Base-by-base conservation (phyloP, 2,329 filamentous ascomycete species). In the Diaporthe eres region DNA sequence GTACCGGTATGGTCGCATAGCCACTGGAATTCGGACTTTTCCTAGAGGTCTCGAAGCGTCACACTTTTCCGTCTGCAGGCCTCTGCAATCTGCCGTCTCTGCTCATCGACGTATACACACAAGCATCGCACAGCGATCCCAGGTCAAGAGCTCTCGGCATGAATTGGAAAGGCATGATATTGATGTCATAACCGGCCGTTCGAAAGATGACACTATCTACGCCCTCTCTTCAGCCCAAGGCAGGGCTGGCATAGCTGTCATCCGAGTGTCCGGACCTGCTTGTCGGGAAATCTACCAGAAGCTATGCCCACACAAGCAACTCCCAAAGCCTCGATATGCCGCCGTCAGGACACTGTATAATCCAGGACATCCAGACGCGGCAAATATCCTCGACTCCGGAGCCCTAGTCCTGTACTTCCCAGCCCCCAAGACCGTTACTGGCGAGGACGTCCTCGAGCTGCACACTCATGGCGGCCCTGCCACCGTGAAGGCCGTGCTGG, bases 391-490 rank as follows among this genome's bases (percentile, higher is more conserved):
- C 44, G 97, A 99, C 82, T 91, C 95, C 0, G 91, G 92, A 70
- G 94, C 97, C 0, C 84, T 98, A 17, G 88, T 98, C 2, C 89
- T 98, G 39, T 94, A 94, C 85, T 98, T 98, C 79, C 94, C 95
- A 0, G 88, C 87, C 0, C 96, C 96, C 0, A 90, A 90, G 67
- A 98, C 95, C 0, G 95, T 95, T 12, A 99, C 97, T 0, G 97
- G 97, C 42, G 96, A 98, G 82, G 95, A 98, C 81, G 88, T 98
- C 1, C 89, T 99, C 2, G 97, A 99, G 83, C 85, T 99, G 7
- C 97, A 99, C 80, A 90, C 98, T n/a, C 97, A 99, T 81, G 97
- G 97, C 39, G 96, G 97, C 0, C 90, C 92, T 3, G 97, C 97
- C 2, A 95, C 97, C 8, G 93, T 98, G 60, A 95, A 94, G 81